phyloP scores from a whole-genome alignment of 495 filamentous ascomycete genomes.

The Hyaloscypha variabilis region DNA sequence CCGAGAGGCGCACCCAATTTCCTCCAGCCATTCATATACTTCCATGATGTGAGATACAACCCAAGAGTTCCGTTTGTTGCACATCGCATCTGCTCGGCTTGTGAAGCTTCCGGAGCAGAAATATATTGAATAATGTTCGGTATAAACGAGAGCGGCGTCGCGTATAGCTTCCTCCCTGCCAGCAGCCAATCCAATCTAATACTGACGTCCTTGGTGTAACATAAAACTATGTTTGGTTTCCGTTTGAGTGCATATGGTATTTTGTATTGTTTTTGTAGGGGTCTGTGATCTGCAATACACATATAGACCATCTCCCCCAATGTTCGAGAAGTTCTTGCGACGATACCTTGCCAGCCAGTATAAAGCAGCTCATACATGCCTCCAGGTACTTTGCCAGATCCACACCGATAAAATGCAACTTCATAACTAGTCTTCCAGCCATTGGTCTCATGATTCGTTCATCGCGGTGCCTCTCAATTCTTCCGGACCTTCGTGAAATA shows the following conservation, averaged over 20 bases:
- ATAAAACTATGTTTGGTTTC: neutral
- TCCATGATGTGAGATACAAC: neutral
- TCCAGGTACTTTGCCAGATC: neutral
- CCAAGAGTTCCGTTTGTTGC: constrained; percentile 1
- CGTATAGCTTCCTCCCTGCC: neutral
- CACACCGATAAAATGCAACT: no score
- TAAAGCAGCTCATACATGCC: neutral
- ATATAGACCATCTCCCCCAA: neutral
- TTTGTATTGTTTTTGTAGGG: neutral
- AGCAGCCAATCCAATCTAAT: neutral
- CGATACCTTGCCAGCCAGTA: neutral
- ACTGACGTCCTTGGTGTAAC: neutral
- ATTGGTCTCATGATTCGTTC: neutral
- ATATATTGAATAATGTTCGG: neutral
- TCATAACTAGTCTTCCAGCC: neutral
- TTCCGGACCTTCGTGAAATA: constrained; percentile 17
- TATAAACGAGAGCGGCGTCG: neutral
- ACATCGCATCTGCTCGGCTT: constrained; percentile 7
- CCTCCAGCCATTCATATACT: neutral
- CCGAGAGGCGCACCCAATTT: neutral
- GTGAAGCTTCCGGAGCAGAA: neutral
- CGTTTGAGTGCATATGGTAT: neutral
- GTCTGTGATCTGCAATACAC: neutral
- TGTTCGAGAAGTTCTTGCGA: neutral
- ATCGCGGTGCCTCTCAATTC: neutral